phyloP scores from a whole-genome alignment of 169 alveolate genomes.

The Eimeria brunetti region DNA sequence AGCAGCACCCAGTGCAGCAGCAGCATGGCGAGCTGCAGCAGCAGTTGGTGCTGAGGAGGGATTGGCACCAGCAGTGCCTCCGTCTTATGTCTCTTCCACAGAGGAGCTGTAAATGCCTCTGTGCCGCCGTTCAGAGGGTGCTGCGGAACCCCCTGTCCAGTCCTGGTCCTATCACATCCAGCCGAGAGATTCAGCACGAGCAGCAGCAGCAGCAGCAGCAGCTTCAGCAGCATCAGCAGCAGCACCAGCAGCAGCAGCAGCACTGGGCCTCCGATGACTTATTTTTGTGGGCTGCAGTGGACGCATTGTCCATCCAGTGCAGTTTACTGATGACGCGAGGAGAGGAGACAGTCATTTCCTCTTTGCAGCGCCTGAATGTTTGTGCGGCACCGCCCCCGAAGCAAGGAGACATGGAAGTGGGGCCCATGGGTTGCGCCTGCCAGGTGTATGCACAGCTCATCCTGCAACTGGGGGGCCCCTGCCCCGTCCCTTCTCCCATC shows the following conservation, averaged over 20 bases:
- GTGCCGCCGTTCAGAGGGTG: neutral
- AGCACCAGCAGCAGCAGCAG: slow-evolving; percentile 52
- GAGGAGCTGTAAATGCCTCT: neutral
- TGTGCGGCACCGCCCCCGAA: slow-evolving; percentile 31
- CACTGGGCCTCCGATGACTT: slow-evolving; percentile 2
- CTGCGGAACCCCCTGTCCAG: neutral
- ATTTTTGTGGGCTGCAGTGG: slow-evolving; percentile 6
- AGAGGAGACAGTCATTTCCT: neutral
- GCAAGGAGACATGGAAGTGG: slow-evolving; percentile 54
- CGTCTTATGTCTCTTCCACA: neutral
- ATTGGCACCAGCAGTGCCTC: neutral
- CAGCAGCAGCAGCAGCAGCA: slow-evolving; percentile 1
- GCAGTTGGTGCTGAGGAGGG: neutral
- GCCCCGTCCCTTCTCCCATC: slow-evolving; percentile 23
- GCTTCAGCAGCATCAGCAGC: slow-evolving; percentile 46
- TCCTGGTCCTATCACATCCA: neutral
- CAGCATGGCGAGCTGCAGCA: slow-evolving; percentile 17
- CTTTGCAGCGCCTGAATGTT: slow-evolving; percentile 41
- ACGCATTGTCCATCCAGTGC: neutral
- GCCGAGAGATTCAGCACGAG: neutral
- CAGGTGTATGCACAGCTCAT: slow-evolving; percentile 43
- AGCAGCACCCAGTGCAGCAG: slow-evolving; percentile 39
- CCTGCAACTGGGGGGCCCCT: neutral
- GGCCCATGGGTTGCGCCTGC: neutral
- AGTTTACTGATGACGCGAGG: neutral